Base-by-base conservation (phyloP, 2,329 filamentous ascomycete species). In the Aureobasidium uvarum region DNA sequence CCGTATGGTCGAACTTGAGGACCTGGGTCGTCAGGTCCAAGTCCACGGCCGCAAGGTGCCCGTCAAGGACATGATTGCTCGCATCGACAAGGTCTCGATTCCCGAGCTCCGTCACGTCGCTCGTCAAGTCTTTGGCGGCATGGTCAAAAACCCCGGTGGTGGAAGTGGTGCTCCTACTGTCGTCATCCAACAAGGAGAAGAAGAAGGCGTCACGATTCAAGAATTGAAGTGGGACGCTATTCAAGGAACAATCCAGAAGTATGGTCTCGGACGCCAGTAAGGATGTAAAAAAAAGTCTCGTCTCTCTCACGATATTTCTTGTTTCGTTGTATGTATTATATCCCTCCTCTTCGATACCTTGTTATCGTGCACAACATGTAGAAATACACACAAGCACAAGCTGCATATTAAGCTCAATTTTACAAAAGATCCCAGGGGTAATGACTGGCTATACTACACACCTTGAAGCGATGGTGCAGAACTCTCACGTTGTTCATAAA, bases 1-100 rank as follows among this genome's bases (percentile, higher is more conserved):
- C 71, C 85, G 95, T 67, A 97, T 99, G 92, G 92, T 99, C 11
- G 95, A 98, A 80, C 85, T 99, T 7, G 95, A 99, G 78, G 95
- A 99, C 75, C 84, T 99, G 0, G 95, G 95, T 25, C 83, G 95
- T 68, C 94, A 97, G 76, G 92, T 99, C 13, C 95, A 98, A 81
- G 91, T 97, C n/a, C 93, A 98, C 75, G 95, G 94, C 25, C 86
- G 87, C 70, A 96, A 97, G 80, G 86, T 98, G 7, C 90, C 94
- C 1, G 93, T 97, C 8, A 86, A 86, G 70, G 93, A 98, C 75
- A 98, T 99, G 94, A 96, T 94, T 74, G 81, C 81, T 59, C 87
- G 88, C 74, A 99, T 99, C 70, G 91, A 96, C 74, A 83, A 81
- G 6, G 81, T 99, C 65, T 96, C 90, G 0, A 86, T 96, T 0